Evolutionary conservation across 352 stramenopile genomes (phyloP).

Genomic region (Globisporangium abappressorium): DNA sequence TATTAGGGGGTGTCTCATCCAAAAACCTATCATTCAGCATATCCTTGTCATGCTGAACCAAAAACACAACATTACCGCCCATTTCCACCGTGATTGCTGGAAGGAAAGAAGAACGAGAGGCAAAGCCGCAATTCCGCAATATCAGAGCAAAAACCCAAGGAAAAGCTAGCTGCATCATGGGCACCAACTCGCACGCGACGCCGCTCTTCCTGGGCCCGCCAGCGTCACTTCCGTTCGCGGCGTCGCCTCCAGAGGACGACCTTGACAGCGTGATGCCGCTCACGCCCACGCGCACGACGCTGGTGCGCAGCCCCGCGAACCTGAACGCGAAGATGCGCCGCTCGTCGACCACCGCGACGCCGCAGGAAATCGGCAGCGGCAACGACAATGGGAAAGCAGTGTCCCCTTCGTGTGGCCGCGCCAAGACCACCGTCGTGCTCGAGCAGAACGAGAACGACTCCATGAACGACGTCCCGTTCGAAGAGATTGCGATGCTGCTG

Average conservation of each 20-base stretch:
- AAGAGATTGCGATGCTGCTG: slow-evolving; percentile 20
- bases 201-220: slow-evolving; percentile 2
- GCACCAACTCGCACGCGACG: not conserved
- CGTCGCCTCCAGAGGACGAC: slow-evolving; percentile 6
- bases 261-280: not conserved
- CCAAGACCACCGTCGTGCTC: slow-evolving; percentile 12
- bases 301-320: slow-evolving; percentile 1
- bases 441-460: slow-evolving; percentile 20
- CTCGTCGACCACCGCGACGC: not conserved
- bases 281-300: slow-evolving; percentile 1
- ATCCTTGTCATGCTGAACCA: not conserved
- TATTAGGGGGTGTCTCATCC: not conserved
- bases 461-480: slow-evolving; percentile 21
- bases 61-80: not conserved
- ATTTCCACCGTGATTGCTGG: not conserved
- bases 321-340: not conserved
- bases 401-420: slow-evolving; percentile 8
- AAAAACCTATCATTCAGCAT: slow-evolving; percentile 5
- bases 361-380: slow-evolving; percentile 1
- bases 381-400: not conserved
- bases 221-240: slow-evolving; percentile 14
- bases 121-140: not conserved
- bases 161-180: not conserved
- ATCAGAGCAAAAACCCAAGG: not conserved
- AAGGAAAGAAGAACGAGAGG: slow-evolving; percentile 1